These are phyloP conservation scores for Exidia glandulosa DNA, from an alignment of 768 basidiomycete species.

Conservation along the genomic window DNA sequence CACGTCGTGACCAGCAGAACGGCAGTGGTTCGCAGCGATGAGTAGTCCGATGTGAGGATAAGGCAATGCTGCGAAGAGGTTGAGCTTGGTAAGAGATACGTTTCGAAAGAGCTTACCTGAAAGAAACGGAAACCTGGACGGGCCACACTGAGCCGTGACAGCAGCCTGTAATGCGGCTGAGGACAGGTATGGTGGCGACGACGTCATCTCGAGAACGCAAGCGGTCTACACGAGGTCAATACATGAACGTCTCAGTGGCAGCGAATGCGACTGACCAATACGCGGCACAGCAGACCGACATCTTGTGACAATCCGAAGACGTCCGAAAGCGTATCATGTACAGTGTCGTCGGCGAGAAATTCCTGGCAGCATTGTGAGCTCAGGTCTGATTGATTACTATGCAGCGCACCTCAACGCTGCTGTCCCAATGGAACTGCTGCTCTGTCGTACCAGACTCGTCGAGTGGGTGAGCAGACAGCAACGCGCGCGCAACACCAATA, in stretches of 20 bases:
- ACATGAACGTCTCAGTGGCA: neutral
- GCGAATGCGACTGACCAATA: constrained; percentile 19
- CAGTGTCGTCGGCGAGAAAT: neutral
- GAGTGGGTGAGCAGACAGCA: constrained; percentile 30
- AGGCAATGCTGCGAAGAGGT: constrained; percentile 40
- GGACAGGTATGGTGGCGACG: constrained; percentile 43
- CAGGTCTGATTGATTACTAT: neutral
- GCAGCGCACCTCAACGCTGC: constrained; percentile 34
- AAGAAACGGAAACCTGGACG: constrained; percentile 40
- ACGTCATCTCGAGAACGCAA: constrained; percentile 24
- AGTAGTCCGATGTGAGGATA: constrained; percentile 76
- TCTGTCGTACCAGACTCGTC: constrained; percentile 25
- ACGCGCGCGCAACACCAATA: constrained; percentile 34
- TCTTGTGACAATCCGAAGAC: neutral
- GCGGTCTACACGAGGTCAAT: constrained; percentile 7
- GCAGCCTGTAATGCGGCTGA: constrained; percentile 31
- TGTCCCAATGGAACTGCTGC: constrained; percentile 54
- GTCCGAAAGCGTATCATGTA: neutral
- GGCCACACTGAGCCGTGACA: constrained; percentile 42
- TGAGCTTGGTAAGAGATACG: constrained; percentile 1
- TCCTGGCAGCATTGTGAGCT: constrained; percentile 30
- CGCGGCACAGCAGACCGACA: constrained; percentile 28
- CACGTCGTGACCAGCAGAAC: constrained; percentile 61
- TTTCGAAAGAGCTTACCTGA: constrained; percentile 31
- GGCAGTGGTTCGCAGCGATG: constrained; percentile 71